Conservation (phyloP, 2,329 filamentous ascomycete species). For the Acrodontium crateriforme region DNA sequence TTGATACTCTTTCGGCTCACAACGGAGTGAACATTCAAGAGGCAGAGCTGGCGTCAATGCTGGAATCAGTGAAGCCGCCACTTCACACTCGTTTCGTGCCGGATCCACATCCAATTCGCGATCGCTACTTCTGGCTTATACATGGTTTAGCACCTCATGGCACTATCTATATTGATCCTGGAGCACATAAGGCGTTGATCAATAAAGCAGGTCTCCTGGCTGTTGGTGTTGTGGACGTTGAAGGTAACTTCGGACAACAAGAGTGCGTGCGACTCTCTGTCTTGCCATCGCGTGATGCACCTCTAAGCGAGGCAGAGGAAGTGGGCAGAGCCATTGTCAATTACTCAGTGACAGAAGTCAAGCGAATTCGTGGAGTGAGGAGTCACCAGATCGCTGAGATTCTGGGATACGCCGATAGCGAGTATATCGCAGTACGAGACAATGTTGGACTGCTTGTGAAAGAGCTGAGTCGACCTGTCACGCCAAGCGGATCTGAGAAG, state of each 20-base stretch:
- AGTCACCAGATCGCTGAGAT: constrained; percentile 68
- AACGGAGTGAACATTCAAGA: constrained; percentile 14
- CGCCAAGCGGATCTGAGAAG: constrained; percentile 14
- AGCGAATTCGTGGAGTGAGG: constrained; percentile 67
- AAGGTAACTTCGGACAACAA: constrained; percentile 78
- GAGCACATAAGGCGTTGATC: constrained; percentile 65
- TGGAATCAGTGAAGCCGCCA: constrained; percentile 34
- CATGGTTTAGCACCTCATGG: constrained; percentile 85
- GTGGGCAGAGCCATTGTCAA: constrained; percentile 85
- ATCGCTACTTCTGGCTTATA: constrained; percentile 93
- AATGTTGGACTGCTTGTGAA: constrained; percentile 61
- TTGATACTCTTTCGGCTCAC: constrained; percentile 13
- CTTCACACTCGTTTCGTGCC: constrained; percentile 90
- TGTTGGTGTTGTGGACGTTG: constrained; percentile 79
- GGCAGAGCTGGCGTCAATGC: too few relatives aligned
- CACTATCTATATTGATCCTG: constrained; percentile 83
- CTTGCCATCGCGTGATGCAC: constrained; percentile 44
- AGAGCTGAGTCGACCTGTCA: constrained; percentile 17
- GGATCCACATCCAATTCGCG: constrained; percentile 69
- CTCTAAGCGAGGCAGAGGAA: constrained; percentile 36
- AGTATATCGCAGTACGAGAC: constrained; percentile 81
- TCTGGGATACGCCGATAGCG: constrained; percentile 83
- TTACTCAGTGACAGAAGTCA: constrained; percentile 76
- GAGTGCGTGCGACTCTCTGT: constrained; percentile 82
- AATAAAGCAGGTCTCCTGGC: constrained; percentile 80